Percentiles rank a stretch among this genome's conserved stretches.
Evolutionary conservation across 169 alveolate species (phyloP).

Genomic region (Miamiensis avidus): DNA sequence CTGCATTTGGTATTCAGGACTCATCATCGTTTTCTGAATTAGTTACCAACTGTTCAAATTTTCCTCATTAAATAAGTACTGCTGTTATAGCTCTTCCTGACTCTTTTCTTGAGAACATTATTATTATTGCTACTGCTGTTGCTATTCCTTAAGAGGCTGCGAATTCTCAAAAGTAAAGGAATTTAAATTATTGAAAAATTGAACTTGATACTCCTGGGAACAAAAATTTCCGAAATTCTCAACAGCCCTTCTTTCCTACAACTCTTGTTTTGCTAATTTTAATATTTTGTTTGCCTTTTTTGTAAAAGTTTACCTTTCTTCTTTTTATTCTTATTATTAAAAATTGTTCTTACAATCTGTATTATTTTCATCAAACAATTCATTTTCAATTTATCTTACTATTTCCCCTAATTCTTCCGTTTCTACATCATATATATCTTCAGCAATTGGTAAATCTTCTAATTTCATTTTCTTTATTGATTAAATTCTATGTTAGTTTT

Average conservation of each 20-base stretch:
- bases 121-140: constrained; percentile 5
- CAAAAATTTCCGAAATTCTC: constrained; percentile 49
- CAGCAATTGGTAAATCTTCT: constrained; percentile 50
- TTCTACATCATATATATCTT: constrained; percentile 58
- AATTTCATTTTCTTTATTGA: too few relatives aligned
- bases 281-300: constrained; percentile 49
- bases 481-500: too few relatives aligned
- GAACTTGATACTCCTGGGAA: not conserved
- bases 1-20: too few relatives aligned
- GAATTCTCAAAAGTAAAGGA: not conserved
- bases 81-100: not conserved
- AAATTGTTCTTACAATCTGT: too few relatives aligned
- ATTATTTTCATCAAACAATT: not conserved
- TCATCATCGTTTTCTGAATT: too few relatives aligned
- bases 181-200: constrained; percentile 12
- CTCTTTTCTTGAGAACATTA: constrained; percentile 2
- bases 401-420: constrained; percentile 31
- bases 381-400: constrained; percentile 3
- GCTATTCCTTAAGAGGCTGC: constrained; percentile 4
- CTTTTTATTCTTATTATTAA: too few relatives aligned
- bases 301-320: constrained; percentile 12
- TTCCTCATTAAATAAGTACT: not conserved
- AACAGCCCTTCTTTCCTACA: constrained; percentile 50
- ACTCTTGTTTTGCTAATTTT: constrained; percentile 44
- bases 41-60: not conserved